phyloP scores from a whole-genome alignment of 2,329 filamentous ascomycete genomes.

The Diaporthe nobilis region DNA sequence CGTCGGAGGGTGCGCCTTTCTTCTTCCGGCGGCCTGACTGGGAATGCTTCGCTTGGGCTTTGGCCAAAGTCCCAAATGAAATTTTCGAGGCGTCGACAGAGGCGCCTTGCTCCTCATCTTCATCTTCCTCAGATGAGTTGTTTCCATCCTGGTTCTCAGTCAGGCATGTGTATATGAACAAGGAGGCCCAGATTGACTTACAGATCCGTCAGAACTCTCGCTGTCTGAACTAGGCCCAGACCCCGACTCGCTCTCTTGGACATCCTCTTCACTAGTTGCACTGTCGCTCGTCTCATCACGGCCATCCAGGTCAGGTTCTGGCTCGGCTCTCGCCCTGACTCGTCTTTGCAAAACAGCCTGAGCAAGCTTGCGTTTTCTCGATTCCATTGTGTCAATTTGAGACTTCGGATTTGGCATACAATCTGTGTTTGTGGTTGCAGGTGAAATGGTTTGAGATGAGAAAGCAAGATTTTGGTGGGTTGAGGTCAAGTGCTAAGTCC shows the following conservation, averaged over 20 bases:
- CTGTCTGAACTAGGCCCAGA: slow-evolving; percentile 21
- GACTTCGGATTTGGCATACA: neutral
- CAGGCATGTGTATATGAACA: neutral
- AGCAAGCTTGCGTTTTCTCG: slow-evolving; percentile 58
- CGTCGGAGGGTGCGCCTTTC: slow-evolving; percentile 44
- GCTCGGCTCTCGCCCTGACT: slow-evolving; percentile 60
- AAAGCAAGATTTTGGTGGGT: slow-evolving; percentile 33
- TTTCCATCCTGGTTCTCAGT: slow-evolving; percentile 49
- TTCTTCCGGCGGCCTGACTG: slow-evolving; percentile 47
- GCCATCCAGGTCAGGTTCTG: slow-evolving; percentile 57
- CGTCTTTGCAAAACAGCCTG: slow-evolving; percentile 56
- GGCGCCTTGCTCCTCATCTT: slow-evolving; percentile 52
- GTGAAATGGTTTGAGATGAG: slow-evolving; percentile 3
- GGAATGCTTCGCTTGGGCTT: slow-evolving; percentile 81
- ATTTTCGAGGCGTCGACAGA: slow-evolving; percentile 70
- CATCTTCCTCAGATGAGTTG: slow-evolving; percentile 48
- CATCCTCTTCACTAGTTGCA: slow-evolving; percentile 47
- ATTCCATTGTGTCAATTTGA: slow-evolving; percentile 49
- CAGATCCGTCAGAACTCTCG: slow-evolving; percentile 5
- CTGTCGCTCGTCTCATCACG: slow-evolving; percentile 49
- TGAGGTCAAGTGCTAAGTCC: slow-evolving; percentile 22
- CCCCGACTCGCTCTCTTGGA: slow-evolving; percentile 33
- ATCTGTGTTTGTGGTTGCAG: neutral
- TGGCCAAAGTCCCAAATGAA: slow-evolving; percentile 91
- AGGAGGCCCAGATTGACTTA: neutral